Evolutionary conservation across 805 yeast genomes (phyloP), one percentile per base, ranked within the genome.

Genomic region (Monosporozyma aquatica): DNA sequence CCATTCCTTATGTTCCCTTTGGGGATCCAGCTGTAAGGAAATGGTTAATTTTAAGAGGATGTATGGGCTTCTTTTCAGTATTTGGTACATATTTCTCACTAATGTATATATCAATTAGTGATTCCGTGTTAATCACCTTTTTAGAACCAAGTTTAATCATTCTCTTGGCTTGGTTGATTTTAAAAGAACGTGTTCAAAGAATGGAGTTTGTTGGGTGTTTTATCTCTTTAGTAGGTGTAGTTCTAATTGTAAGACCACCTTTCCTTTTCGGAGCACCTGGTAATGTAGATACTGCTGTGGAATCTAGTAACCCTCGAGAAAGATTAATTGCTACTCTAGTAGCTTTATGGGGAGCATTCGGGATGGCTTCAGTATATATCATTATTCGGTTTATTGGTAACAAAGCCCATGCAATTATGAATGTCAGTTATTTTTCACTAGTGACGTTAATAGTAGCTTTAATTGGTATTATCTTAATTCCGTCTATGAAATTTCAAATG

Each of bases 41-140:
- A 40, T 67, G 74, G 51, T 64, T 87, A 45, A 56, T 75, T 0
- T 36, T 73, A 3, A 68, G 96, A 46, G 95, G 95, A 0, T 38
- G 70, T 1, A 69, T 77, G 13, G 97, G 97, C 4, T 84, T 79
- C 52, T 59, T 82, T 44, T 95, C 95, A 3, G 94, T 87, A 5
- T 80, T 80, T 54, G 81, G 90, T 5, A 67, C 83, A 56, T 87
- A 85, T 59, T 84, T 70, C 56, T 76, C 95, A 1, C 65, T 87
- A 49, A 70, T 76, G 64, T 84, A 82, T 53, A 67, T 87, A 36
- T 74, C 84, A 39, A 71, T 87, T 5, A 79, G 89, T 9, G 96
- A 87, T 55, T 84, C 92, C 1, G 79, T 85, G 1, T 80, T 83
- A 11, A 80, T 87, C 40, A 78, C 90, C 2, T 87, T 87, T 51